Evolutionary conservation across 169 alveolate genomes (phyloP), one percentile per base, ranked within the genome.

Genomic region (Plasmodium inui): DNA sequence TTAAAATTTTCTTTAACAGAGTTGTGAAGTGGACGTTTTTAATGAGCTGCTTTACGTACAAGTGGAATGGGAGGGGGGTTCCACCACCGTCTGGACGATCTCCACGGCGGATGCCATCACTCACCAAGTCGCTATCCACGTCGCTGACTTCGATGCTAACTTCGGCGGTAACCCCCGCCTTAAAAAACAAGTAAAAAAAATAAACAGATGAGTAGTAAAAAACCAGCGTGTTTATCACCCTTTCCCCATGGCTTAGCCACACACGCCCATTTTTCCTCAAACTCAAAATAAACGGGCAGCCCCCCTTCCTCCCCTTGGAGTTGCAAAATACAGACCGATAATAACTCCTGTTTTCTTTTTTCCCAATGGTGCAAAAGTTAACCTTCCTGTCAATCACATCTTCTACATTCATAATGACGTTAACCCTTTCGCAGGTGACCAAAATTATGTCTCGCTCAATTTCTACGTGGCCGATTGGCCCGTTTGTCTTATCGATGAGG

Each of bases 261-360:
- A 89, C 46, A 17, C 94, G 57, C 5, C 94, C 94, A 73, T 89
- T 89, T 89, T 89, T 79, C 71, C 94, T 79, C 70, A 89, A 73
- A 70, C 94, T 89, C 72, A 89, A 79, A 79, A 89, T 89, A 30
- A 17, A 57, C 12, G 55, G 83, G 12, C 10, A 10, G 12, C 10
- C 1, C 44, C n/a, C 53, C n/a, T n/a, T 78, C 37, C 72, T 71
- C 53, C 50, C 70, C 72, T 89, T 89, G n/a, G 50, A 32, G 1
- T 61, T 89, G 73, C 61, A 89, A 79, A 89, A 89, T 1, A 89
- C 53, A 34, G 94, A 89, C 82, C 82, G 80, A 53, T 89, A 89
- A 89, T 79, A 73, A 37, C 50, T 79, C 19, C 34, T 89, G 28
- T 89, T 80, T 50, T 76, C 55, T 30, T 78, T 89, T 61, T 61